Conservation (phyloP, 306 rosid species). For the Vigna nakashimae region DNA sequence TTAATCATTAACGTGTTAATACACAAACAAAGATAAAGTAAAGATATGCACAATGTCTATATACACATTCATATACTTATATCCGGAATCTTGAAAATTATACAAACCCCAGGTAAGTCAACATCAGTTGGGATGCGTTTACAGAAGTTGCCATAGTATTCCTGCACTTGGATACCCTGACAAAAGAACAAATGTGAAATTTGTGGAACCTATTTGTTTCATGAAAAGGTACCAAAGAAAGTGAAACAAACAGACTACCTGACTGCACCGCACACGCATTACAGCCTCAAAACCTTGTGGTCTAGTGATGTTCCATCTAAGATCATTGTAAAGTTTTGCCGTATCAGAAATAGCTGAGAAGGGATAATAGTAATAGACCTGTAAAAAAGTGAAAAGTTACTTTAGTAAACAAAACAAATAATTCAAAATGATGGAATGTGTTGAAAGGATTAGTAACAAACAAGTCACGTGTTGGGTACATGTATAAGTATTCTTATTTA, state of each 20-base stretch:
- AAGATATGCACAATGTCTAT: constrained; percentile 8
- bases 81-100: constrained; percentile 44
- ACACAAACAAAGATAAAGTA: constrained; percentile 2
- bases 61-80: constrained; percentile 24
- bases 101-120: constrained; percentile 92
- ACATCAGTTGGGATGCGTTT: constrained; percentile 96
- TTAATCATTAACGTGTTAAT: constrained; percentile 31
- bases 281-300: constrained; percentile 99
- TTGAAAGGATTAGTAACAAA: too few relatives aligned
- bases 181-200: constrained; percentile 40
- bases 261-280: constrained; percentile 99
- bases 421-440: constrained; percentile 14
- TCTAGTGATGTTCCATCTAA: constrained; percentile 96
- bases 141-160: constrained; percentile 91
- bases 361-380: constrained; percentile 95
- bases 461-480: too few relatives aligned
- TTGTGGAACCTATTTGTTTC: constrained; percentile 18
- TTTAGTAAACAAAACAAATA: neutral
- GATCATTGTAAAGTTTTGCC: constrained; percentile 96
- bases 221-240: constrained; percentile 33
- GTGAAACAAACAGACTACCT: constrained; percentile 59
- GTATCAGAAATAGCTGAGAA: constrained; percentile 95
- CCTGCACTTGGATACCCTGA: constrained; percentile 98
- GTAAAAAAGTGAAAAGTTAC: constrained; percentile 45
- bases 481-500: too few relatives aligned